These are phyloP conservation scores for Phytophthora nicotianae DNA, from an alignment of 352 stramenopile species.

Conservation along the genomic window DNA sequence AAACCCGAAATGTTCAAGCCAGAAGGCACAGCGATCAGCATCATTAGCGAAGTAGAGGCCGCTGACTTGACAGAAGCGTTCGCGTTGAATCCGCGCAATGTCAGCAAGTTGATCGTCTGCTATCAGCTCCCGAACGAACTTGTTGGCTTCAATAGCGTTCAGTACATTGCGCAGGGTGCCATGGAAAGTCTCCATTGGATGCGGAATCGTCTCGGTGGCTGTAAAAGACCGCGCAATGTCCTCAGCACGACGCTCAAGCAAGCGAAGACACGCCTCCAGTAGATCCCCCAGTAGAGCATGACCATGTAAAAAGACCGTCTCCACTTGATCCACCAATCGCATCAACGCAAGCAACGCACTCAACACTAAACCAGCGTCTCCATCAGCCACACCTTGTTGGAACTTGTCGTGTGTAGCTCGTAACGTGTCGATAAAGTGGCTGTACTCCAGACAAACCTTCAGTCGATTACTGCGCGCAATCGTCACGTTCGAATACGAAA, in stretches of 20 bases:
- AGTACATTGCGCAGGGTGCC: slow-evolving; percentile 75
- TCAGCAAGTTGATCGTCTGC: slow-evolving; percentile 55
- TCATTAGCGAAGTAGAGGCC: slow-evolving; percentile 69
- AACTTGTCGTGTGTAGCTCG: slow-evolving; percentile 71
- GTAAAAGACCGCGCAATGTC: slow-evolving; percentile 49
- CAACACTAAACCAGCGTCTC: slow-evolving; percentile 61
- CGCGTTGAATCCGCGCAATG: slow-evolving; percentile 62
- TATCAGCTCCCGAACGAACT: slow-evolving; percentile 69
- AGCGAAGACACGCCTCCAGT: slow-evolving; percentile 53
- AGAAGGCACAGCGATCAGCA: slow-evolving; percentile 54
- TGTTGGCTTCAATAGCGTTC: slow-evolving; percentile 69
- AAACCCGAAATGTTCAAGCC: slow-evolving; percentile 71
- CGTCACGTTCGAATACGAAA: slow-evolving; percentile 67
- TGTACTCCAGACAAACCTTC: slow-evolving; percentile 80
- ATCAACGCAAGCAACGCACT: slow-evolving; percentile 68
- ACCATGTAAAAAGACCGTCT: slow-evolving; percentile 76
- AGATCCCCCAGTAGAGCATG: slow-evolving; percentile 68
- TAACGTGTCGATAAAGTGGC: slow-evolving; percentile 80
- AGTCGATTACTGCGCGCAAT: slow-evolving; percentile 73
- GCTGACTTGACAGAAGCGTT: slow-evolving; percentile 78
- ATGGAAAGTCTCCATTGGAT: slow-evolving; percentile 77
- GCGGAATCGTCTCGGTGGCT: slow-evolving; percentile 66
- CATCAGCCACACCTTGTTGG: slow-evolving; percentile 51
- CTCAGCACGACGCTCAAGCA: slow-evolving; percentile 49
- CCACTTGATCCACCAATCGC: slow-evolving; percentile 74